phyloP scores from a whole-genome alignment of 2,329 filamentous ascomycete species.

The Colletotrichum sp. region DNA sequence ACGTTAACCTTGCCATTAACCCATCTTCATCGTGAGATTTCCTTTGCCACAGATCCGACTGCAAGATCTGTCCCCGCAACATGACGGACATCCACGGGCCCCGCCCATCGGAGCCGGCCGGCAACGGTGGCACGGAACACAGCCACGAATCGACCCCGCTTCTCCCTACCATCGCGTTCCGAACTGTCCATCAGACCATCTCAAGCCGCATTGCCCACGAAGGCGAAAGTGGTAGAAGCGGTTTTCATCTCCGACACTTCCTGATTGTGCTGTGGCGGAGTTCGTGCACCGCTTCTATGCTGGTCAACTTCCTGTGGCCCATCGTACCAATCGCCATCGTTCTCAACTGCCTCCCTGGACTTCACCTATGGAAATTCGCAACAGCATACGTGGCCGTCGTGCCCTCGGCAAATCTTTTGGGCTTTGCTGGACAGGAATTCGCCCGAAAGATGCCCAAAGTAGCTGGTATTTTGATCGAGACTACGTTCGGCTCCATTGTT shows the following conservation, averaged over 20 bases:
- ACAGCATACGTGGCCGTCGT: constrained; percentile 55
- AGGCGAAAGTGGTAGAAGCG: constrained; percentile 50
- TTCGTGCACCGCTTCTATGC: constrained; percentile 48
- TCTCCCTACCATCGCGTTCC: constrained; percentile 26
- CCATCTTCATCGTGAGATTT: background rate
- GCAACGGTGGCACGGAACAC: constrained; percentile 2
- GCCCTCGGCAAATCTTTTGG: constrained; percentile 53
- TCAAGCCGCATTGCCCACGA: constrained; percentile 30
- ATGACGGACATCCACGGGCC: background rate
- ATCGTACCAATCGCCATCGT: constrained; percentile 51
- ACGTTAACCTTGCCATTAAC: background rate
- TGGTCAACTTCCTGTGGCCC: constrained; percentile 55
- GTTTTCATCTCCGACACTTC: constrained; percentile 48
- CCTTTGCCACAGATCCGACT: background rate
- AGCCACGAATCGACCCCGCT: constrained; percentile 31
- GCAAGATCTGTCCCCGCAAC: background rate
- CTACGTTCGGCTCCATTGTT: constrained; percentile 66
- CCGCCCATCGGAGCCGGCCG: background rate
- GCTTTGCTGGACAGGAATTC: constrained; percentile 62
- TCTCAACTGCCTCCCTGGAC: constrained; percentile 38
- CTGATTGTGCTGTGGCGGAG: constrained; percentile 46
- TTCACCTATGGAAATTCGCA: constrained; percentile 50
- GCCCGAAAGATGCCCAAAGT: constrained; percentile 70
- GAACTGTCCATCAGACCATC: constrained; percentile 17
- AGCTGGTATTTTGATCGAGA: constrained; percentile 56